Evolutionary conservation across 2,329 filamentous ascomycete genomes (phyloP), one percentile per base, ranked within the genome.

Genomic region (Fusarium pseudonygamai): DNA sequence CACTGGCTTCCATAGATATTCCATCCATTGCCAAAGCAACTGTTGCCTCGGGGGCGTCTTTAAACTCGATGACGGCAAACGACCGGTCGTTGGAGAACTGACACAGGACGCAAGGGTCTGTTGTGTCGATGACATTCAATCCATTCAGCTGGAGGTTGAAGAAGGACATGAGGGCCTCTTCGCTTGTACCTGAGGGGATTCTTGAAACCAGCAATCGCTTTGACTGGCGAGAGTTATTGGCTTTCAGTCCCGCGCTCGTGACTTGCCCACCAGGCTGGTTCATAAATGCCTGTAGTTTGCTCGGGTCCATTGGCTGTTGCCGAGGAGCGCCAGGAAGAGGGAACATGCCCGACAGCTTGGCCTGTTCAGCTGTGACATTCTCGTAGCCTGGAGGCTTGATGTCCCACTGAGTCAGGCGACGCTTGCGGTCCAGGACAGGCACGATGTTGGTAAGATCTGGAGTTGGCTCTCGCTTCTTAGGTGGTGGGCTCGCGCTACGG

Each of bases 341-440:
- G 86, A 99, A 99, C 96, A 99, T 98, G 85, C 96, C 93, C 75
- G 97, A 99, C 49, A 99, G 88, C 86, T 99, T 99, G 57, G 96
- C 97, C 83, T 99, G 97, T 83, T 99, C 97, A 28, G 96, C 95
- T 6, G 96, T 98, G 74, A 99, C 96, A 82, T 96, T 97, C 80
- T 99, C 97, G 80, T 99, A 99, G 49, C 96, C 96, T 22, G 95
- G 94, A 11, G 96, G 96, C 85, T 99, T 99, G 83, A 99, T 98
- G 82, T 99, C 97, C 96, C 96, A 99, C 83, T 99, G 97, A 40
- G 95, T 98, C 87, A 99, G 86, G 67, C 96, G 93, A 77, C 97
- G 92, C 87, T 95, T 96, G 78, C 96, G 92, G 79, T 96, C 92
- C 72, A 95, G 86, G 67, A 99, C 87, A 8, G 94, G 90, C n/a